Percentiles rank a stretch among this genome's conserved stretches.
Evolutionary conservation across 2,329 filamentous ascomycete species (phyloP).

Genomic region (Epicoccum nigrum): DNA sequence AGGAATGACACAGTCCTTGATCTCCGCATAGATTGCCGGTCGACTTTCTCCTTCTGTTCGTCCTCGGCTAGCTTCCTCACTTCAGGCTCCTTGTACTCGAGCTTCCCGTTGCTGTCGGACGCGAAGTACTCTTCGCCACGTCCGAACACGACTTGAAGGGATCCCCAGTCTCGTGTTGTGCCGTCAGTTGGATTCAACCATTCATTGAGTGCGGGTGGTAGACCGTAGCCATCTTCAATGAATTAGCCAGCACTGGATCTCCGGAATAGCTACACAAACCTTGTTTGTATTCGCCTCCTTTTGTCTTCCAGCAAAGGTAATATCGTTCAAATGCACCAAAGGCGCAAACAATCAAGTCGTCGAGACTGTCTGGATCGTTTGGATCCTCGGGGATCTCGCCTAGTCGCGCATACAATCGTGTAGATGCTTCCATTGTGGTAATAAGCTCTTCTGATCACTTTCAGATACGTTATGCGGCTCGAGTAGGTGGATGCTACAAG

Average conservation of each 20-base stretch:
- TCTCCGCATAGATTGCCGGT: conserved; percentile 30
- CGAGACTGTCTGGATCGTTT: conserved; percentile 42
- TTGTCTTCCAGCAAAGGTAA: conserved; percentile 50
- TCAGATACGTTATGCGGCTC: no score
- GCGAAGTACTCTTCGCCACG: conserved; percentile 50
- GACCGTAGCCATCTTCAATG: conserved; percentile 42
- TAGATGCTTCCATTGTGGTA: conserved; percentile 36
- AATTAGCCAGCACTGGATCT: neutral
- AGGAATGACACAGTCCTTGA: conserved; percentile 41
- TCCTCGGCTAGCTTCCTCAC: conserved; percentile 28
- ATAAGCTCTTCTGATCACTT: no score
- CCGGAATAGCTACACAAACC: conserved; percentile 26
- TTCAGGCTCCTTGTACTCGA: conserved; percentile 45
- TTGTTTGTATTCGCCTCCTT: conserved; percentile 44
- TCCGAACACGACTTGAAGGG: conserved; percentile 49
- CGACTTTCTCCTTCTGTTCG: conserved; percentile 22
- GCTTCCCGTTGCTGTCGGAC: conserved; percentile 46
- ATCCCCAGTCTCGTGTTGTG: conserved; percentile 39
- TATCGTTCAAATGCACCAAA: conserved; percentile 50
- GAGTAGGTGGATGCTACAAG: no score
- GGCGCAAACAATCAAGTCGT: conserved; percentile 47
- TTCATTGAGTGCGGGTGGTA: conserved; percentile 39
- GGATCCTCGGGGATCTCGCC: conserved; percentile 41
- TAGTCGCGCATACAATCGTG: conserved; percentile 41
- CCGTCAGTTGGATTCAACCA: conserved; percentile 45